Percentiles rank a stretch among this genome's conserved stretches.
Evolutionary conservation across 139 green algal species (phyloP).

Genomic region (Chlamydomonas sp.): DNA sequence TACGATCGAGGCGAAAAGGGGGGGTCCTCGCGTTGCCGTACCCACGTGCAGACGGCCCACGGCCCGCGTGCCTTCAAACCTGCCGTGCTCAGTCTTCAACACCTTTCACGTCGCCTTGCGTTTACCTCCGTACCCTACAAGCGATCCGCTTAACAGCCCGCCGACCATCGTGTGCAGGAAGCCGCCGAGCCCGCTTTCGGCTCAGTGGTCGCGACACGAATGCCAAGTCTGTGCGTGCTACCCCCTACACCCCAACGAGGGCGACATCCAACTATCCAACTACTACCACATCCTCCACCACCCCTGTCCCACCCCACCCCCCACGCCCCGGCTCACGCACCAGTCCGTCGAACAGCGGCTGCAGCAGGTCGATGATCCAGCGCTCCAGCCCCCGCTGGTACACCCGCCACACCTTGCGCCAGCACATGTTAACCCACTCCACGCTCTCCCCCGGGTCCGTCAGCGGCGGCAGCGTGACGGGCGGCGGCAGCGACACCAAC

Average conservation of each 20-base stretch:
- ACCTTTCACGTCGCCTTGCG: too few relatives aligned
- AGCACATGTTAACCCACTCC: constrained; percentile 98
- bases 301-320: not conserved
- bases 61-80: too few relatives aligned
- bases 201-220: too few relatives aligned
- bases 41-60: too few relatives aligned
- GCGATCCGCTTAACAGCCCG: too few relatives aligned
- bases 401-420: constrained; percentile 94
- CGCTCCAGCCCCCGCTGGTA: constrained; percentile 93
- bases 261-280: not conserved
- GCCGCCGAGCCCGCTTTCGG: too few relatives aligned
- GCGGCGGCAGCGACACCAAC: not conserved
- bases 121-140: too few relatives aligned
- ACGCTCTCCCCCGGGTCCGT: constrained; percentile 78
- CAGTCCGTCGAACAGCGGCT: constrained; percentile 93
- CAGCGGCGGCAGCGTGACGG: not conserved
- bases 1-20: not conserved
- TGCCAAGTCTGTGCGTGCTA: too few relatives aligned
- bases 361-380: constrained; percentile 93
- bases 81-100: too few relatives aligned
- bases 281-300: not conserved
- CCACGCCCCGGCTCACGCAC: constrained; percentile 45
- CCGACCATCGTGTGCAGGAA: too few relatives aligned
- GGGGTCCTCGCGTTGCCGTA: too few relatives aligned
- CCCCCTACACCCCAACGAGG: too few relatives aligned